Base-by-base conservation (phyloP, 768 basidiomycete genomes). In the Aureoboletus auriporus region DNA sequence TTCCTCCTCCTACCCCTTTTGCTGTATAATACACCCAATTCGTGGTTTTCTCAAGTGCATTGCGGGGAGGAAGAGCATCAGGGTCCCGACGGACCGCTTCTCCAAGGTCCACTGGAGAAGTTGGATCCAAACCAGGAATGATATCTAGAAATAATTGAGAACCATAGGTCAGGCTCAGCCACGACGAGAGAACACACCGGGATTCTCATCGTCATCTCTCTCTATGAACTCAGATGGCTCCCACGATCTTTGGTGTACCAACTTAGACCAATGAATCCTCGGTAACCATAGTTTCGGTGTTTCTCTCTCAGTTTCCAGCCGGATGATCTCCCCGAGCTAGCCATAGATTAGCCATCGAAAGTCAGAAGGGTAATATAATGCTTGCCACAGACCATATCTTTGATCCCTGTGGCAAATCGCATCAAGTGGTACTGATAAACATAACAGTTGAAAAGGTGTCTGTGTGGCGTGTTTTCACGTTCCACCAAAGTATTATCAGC, bases 381-480 rank as follows among this genome's bases (percentile, higher is more conserved):
- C 7, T 11, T 23, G 17, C 14, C 31, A 53, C 73, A 16, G 38
- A 77, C 76, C 49, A 70, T 42, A 7, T 65, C 65, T n/a, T 60
- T 53, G 5, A 74, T 47, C 10, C 59, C 51, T 8, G 51, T 47
- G 3, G 67, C 59, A 51, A 77, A 74, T 11, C 61, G 65, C 60
- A 74, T 70, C 42, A 74, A 54, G 49, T 78, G 77, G 46, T 71
- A 76, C 51, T 90, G 84, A 60, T 86, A 89, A 27, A 86, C 77
- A 55, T 83, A 89, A 42, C 82, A 85, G 47, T 86, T 71, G 55
- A 90, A 90, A 8, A 90, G 69, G 59, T 82, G 80, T 35, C 82
- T 78, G 64, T 89, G 86, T 0, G 82, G 77, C 1, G 79, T 80
- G 11, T 73, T 66, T 7, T 77, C 74, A n/a, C 66, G 51, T 12